These are phyloP conservation scores for Claviceps fusiformis DNA, from an alignment of 2,329 filamentous ascomycete genomes.

Conservation along the genomic window DNA sequence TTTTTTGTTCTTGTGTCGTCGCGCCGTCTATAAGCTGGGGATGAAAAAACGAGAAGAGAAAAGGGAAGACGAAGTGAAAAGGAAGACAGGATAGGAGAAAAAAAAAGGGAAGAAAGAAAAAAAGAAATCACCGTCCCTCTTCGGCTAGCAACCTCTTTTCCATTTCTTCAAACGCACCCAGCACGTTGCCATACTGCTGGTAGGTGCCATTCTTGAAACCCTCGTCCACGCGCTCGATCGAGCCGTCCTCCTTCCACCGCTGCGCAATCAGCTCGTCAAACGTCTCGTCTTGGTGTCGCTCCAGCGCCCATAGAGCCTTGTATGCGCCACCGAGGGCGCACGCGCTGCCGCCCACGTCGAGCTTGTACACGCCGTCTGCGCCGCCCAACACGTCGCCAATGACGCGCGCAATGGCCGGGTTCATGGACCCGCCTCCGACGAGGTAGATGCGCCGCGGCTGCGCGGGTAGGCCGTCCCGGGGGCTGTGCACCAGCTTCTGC, in stretches of 20 bases:
- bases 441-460: conserved; percentile 88
- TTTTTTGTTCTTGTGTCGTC: neutral
- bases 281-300: conserved; percentile 52
- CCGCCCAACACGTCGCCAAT: conserved; percentile 82
- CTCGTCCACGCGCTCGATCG: conserved; percentile 68
- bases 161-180: conserved; percentile 65
- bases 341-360: conserved; percentile 90
- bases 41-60: neutral
- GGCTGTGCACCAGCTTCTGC: conserved; percentile 54
- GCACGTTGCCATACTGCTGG: conserved; percentile 61
- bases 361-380: conserved; percentile 76
- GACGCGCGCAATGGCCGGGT: conserved; percentile 75
- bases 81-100: too few relatives aligned
- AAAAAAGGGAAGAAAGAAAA: too few relatives aligned
- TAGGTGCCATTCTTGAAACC: conserved; percentile 68
- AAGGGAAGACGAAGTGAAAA: too few relatives aligned
- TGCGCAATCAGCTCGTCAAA: conserved; percentile 80
- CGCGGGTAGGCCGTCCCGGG: conserved; percentile 46
- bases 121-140: conserved; percentile 9
- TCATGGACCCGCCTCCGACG: conserved; percentile 81
- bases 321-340: conserved; percentile 90
- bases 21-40: neutral
- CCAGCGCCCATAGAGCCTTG: conserved; percentile 87
- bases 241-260: conserved; percentile 75
- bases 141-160: conserved; percentile 49